Conservation (phyloP, 73 alveolate species). For the Symbiodinium pilosum region DNA sequence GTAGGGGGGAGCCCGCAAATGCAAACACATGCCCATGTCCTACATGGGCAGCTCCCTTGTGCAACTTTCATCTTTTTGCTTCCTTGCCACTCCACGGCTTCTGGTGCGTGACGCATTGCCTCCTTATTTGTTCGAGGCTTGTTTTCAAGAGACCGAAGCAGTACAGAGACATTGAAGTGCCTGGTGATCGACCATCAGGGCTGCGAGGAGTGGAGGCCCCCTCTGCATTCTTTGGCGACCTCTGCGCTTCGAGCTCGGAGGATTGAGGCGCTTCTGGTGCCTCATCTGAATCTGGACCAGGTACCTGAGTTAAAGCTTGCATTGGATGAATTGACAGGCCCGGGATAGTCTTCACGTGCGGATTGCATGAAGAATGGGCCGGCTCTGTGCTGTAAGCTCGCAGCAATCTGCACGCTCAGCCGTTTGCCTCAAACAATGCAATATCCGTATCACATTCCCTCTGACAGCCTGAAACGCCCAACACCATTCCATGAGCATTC, state of each 20-base stretch:
- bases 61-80: not conserved
- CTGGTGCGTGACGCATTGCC: not conserved
- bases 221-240: not conserved
- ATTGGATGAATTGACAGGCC: not conserved
- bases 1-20: too few relatives aligned
- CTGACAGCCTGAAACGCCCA: not conserved
- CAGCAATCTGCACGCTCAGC: slow-evolving; percentile 4
- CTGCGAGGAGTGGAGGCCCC: not conserved
- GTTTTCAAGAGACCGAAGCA: too few relatives aligned
- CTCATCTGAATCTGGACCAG: not conserved
- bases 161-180: not conserved
- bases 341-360: too few relatives aligned
- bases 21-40: too few relatives aligned
- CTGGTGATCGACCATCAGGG: not conserved
- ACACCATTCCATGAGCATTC: not conserved
- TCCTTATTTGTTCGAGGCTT: too few relatives aligned
- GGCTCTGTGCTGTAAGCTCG: not conserved
- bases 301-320: not conserved
- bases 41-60: not conserved
- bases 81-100: not conserved
- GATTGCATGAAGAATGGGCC: not conserved
- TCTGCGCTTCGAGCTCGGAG: not conserved
- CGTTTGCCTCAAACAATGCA: not conserved
- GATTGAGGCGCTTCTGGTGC: not conserved
- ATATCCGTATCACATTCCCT: too few relatives aligned